Evolutionary conservation across 345 rosid species (phyloP).

Genomic region (Abelmoschus esculentus): DNA sequence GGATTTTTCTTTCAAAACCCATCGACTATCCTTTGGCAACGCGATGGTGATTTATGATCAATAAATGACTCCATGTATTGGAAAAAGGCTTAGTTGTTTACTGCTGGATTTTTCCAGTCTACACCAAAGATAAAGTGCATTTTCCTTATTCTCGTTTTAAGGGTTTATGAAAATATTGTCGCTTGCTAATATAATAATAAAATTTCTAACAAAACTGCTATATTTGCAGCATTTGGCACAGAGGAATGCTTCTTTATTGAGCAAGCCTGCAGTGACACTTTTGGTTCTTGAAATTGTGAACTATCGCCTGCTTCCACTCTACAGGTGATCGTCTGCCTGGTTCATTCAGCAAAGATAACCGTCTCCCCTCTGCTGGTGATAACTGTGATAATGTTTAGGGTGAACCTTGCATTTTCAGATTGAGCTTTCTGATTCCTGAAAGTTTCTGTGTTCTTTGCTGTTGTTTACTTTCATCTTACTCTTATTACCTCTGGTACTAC

Average conservation of each 20-base stretch:
- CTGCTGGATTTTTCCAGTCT: background rate
- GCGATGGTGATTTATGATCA: slow-evolving; percentile 3
- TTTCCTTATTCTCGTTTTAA: background rate
- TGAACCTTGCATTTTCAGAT: background rate
- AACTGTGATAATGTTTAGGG: background rate
- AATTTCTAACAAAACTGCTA: slow-evolving; percentile 15
- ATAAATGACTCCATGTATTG: background rate
- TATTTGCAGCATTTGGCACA: slow-evolving; percentile 82
- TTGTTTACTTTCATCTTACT: background rate
- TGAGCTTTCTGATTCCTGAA: background rate
- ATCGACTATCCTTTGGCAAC: background rate
- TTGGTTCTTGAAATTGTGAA: slow-evolving; percentile 89
- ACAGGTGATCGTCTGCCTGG: slow-evolving; percentile 48
- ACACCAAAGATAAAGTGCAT: background rate
- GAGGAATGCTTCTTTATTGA: slow-evolving; percentile 66
- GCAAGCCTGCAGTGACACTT: slow-evolving; percentile 90
- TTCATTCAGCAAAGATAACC: slow-evolving; percentile 12
- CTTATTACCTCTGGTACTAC: background rate
- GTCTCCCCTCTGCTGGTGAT: slow-evolving; percentile 1
- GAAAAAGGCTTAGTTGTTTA: background rate
- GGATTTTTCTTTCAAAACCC: slow-evolving; percentile 1
- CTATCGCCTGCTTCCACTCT: slow-evolving; percentile 90
- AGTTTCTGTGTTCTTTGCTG: background rate
- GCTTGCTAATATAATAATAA: background rate
- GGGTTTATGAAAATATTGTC: background rate